Conservation (phyloP, 306 rosid species). For the Trifolium fragiferum region DNA sequence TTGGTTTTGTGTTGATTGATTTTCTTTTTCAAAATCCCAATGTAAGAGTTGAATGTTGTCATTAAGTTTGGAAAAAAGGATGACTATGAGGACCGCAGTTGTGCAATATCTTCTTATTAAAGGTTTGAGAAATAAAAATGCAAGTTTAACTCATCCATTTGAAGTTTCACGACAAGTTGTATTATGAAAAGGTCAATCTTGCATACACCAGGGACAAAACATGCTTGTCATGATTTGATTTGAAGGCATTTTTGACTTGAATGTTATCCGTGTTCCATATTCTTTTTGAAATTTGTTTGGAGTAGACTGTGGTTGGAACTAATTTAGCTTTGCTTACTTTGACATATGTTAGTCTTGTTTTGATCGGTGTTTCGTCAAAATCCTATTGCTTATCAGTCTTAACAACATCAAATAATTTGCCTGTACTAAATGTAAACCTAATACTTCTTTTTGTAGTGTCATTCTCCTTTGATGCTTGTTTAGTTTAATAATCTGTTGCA, state of each 20-base stretch:
- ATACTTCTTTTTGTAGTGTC: not conserved
- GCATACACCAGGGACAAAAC: not conserved
- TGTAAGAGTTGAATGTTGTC: too few species aligned
- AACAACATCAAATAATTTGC: too few species aligned
- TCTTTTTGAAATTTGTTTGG: not conserved
- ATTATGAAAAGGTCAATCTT: too few species aligned
- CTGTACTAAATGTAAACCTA: not conserved
- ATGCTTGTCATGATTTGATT: not conserved
- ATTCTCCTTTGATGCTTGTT: not conserved
- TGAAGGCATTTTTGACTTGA: not conserved
- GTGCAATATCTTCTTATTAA: constrained; percentile 39
- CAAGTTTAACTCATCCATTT: constrained; percentile 4
- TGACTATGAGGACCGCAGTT: constrained; percentile 51
- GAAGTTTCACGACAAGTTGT: not conserved
- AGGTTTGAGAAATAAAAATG: constrained; percentile 44
- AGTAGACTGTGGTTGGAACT: not conserved
- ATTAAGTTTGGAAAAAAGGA: constrained; percentile 51
- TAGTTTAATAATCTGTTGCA: not conserved
- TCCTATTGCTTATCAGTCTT: not conserved
- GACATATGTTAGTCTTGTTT: not conserved
- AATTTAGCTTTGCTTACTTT: not conserved
- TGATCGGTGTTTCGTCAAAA: too few species aligned
- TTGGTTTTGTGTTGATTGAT: not conserved
- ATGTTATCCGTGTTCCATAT: not conserved
- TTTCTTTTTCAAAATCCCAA: not conserved